Base-by-base conservation (phyloP, 352 stramenopile genomes). In the Phytophthora nicotianae region DNA sequence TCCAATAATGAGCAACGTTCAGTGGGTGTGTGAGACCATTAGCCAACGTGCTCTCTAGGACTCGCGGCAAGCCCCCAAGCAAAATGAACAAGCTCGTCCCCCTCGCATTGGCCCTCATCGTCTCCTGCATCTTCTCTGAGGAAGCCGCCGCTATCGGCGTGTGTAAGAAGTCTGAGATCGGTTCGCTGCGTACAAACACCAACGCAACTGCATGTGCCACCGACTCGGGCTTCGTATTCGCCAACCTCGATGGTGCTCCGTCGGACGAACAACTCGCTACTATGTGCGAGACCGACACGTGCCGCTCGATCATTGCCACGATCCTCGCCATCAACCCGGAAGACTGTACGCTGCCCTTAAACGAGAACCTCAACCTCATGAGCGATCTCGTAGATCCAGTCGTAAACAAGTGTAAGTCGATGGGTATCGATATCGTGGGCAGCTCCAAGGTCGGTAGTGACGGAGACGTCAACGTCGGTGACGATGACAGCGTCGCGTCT, bases 371-470 rank as follows among this genome's bases (percentile, higher is more conserved):
- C 16, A 65, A 67, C 40, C 63, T 82, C 58, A 65, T 77, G 62
- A 79, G 70, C 50, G 66, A 82, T 21, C 51, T 82, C 23, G 74
- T 82, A 29, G 63, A 79, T 42, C 74, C 73, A 19, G 68, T 70
- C 4, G 70, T 79, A 40, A 43, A 49, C 6, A 76, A 77, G 49
- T 82, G 74, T 55, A 62, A 47, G 1, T 50, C 53, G 27, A 69
- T 70, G 51, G 74, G 70, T 11, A 67, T 78, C 21, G 63, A 55
- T 27, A 68, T 72, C 51, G 23, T 27, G 32, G 63, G 63, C 40
- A 66, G 63, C 29, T 68, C 63, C 4, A 29, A 37, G 21, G 50
- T 76, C n/a, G 42, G 58, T 26, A 68, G 58, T 49, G 52, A 51
- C 19, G 59, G 51, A 41, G 68, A 38, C 32, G 54, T 64, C 33